A percentile compares a stretch with the other conserved stretches of the same genome.
Conservation (phyloP, 495 filamentous ascomycete species). For the Penicillium ochrochloron region DNA sequence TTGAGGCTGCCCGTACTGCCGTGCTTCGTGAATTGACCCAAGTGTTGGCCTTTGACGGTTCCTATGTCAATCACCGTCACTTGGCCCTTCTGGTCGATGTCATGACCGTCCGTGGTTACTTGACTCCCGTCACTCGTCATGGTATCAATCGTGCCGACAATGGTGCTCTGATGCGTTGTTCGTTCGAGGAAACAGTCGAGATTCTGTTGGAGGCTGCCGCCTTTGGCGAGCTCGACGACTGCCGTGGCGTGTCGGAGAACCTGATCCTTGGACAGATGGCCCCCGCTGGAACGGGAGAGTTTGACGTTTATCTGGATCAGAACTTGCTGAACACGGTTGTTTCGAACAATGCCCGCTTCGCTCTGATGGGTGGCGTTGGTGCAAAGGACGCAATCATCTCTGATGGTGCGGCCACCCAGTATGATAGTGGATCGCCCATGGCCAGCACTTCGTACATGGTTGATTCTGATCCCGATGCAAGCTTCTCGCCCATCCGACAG, state of each 20-base stretch:
- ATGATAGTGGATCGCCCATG: conserved; percentile 89
- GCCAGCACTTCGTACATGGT: conserved; percentile 75
- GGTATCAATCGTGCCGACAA: conserved; percentile 98
- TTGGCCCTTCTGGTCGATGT: conserved; percentile 95
- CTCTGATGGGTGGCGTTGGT: conserved; percentile 74
- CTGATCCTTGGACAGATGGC: conserved; percentile 97
- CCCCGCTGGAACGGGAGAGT: conserved; percentile 92
- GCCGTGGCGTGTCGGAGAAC: conserved; percentile 97
- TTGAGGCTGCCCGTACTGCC: conserved; percentile 87
- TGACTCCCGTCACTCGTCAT: conserved; percentile 96
- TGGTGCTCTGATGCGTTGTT: conserved; percentile 98
- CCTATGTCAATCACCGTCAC: conserved; percentile 98
- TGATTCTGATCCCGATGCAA: conserved; percentile 76
- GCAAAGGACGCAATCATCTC: conserved; percentile 69
- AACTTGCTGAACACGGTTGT: conserved; percentile 94
- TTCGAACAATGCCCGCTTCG: conserved; percentile 82
- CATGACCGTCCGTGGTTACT: conserved; percentile 91
- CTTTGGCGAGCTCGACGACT: conserved; percentile 94
- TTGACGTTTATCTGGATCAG: conserved; percentile 90
- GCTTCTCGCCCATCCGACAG: conserved; percentile 88
- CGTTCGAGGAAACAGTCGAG: conserved; percentile 98
- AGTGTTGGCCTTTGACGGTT: conserved; percentile 95
- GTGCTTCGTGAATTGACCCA: conserved; percentile 85
- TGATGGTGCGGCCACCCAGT: conserved; percentile 91
- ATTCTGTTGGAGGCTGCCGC: conserved; percentile 95